phyloP scores from a whole-genome alignment of 2,329 filamentous ascomycete genomes.

The Fusarium phyllophilum region DNA sequence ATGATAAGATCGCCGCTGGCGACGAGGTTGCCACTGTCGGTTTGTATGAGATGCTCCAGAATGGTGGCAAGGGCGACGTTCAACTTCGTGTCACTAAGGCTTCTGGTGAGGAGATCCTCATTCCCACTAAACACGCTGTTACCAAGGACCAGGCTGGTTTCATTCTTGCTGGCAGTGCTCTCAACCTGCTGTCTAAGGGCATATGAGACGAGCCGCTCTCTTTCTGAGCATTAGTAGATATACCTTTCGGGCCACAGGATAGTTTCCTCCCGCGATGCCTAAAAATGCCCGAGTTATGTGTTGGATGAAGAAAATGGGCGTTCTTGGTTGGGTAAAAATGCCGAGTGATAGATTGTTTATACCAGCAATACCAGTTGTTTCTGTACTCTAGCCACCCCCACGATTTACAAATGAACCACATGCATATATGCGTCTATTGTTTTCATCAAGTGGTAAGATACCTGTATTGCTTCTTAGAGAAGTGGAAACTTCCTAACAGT shows the following conservation, averaged over 20 bases:
- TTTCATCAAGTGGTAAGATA: neutral
- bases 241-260: neutral
- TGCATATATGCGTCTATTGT: neutral
- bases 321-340: conserved; percentile 41
- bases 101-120: conserved; percentile 70
- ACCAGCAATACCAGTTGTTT: conserved; percentile 40
- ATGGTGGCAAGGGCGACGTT: conserved; percentile 81
- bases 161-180: conserved; percentile 89
- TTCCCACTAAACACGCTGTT: conserved; percentile 88
- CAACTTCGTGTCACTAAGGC: conserved; percentile 71
- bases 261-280: neutral
- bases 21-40: conserved; percentile 87
- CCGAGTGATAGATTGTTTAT: conserved; percentile 43
- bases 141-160: conserved; percentile 92
- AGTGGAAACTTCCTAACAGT: neutral
- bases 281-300: conserved; percentile 24
- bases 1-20: conserved; percentile 82
- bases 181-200: conserved; percentile 85
- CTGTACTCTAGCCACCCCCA: conserved; percentile 7
- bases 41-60: conserved; percentile 81
- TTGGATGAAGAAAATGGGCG: conserved; percentile 34
- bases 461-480: neutral
- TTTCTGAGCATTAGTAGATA: neutral
- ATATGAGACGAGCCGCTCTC: conserved; percentile 30
- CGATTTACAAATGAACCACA: neutral